phyloP scores from a whole-genome alignment of 2,329 filamentous ascomycete species.

The Rugonectria rugulosa region DNA sequence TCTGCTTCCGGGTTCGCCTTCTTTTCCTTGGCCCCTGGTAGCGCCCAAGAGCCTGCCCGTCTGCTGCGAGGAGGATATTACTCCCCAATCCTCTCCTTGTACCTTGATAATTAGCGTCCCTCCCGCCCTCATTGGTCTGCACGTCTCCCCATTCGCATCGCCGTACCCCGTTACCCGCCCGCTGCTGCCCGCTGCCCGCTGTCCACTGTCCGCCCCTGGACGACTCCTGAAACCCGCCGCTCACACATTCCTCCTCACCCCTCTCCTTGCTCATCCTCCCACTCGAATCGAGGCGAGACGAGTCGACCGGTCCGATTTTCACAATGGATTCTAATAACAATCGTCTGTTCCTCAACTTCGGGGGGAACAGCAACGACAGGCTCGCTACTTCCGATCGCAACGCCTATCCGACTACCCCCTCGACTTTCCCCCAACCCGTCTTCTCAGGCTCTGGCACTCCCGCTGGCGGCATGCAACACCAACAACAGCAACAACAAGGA shows the following conservation, averaged over 20 bases:
- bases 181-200: slow-evolving; percentile 32
- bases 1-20: not conserved
- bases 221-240: slow-evolving; percentile 39
- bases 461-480: slow-evolving; percentile 42
- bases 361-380: slow-evolving; percentile 68
- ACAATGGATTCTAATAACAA: slow-evolving; percentile 66
- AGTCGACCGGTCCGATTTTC: slow-evolving; percentile 31
- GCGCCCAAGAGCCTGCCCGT: slow-evolving; percentile 2
- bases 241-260: slow-evolving; percentile 34
- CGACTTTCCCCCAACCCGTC: slow-evolving; percentile 94
- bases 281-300: slow-evolving; percentile 32
- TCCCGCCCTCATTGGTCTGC: not conserved
- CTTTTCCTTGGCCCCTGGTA: slow-evolving; percentile 1
- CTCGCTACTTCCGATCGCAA: slow-evolving; percentile 69
- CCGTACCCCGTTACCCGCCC: too few relatives aligned
- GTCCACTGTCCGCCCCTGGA: slow-evolving; percentile 36
- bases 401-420: slow-evolving; percentile 87
- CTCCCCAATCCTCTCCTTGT: not conserved
- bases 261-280: slow-evolving; percentile 27
- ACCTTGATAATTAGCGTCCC: slow-evolving; percentile 8
- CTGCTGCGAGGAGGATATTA: slow-evolving; percentile 3
- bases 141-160: slow-evolving; percentile 14
- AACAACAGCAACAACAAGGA: slow-evolving; percentile 54
- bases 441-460: slow-evolving; percentile 48
- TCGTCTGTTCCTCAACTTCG: slow-evolving; percentile 71